Percentiles rank a stretch among this genome's conserved stretches.
phyloP scores from a whole-genome alignment of 805 yeast species.

The Priceomyces fermenticarens region DNA sequence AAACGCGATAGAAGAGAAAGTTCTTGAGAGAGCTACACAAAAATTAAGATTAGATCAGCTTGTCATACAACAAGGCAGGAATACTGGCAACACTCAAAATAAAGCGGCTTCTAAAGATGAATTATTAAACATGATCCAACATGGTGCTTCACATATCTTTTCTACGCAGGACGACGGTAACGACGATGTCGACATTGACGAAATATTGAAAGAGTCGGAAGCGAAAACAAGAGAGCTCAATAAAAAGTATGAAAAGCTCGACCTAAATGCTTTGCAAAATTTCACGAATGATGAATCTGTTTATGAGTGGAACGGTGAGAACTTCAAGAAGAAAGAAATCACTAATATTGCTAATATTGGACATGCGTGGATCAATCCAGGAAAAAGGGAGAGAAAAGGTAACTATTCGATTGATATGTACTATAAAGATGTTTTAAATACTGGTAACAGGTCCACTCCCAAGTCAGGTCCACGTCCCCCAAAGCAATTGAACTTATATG shows the following conservation, averaged over 20 bases:
- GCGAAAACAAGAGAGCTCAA: slow-evolving; percentile 59
- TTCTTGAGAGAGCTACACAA: slow-evolving; percentile 77
- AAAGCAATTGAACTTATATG: slow-evolving; percentile 74
- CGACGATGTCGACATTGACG: slow-evolving; percentile 59
- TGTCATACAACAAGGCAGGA: slow-evolving; percentile 76
- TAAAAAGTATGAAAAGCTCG: slow-evolving; percentile 61
- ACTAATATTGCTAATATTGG: slow-evolving; percentile 47
- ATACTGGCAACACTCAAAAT: slow-evolving; percentile 27
- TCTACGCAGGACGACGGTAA: slow-evolving; percentile 26
- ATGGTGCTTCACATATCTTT: slow-evolving; percentile 72
- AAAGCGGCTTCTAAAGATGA: slow-evolving; percentile 62
- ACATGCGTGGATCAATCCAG: slow-evolving; percentile 77
- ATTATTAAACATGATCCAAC: slow-evolving; percentile 76
- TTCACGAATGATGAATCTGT: slow-evolving; percentile 66
- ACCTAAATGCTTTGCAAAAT: slow-evolving; percentile 75
- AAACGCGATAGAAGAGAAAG: slow-evolving; percentile 81
- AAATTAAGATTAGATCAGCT: slow-evolving; percentile 75
- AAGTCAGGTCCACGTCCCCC: slow-evolving; percentile 77
- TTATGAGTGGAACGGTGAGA: slow-evolving; percentile 86
- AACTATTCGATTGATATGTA: slow-evolving; percentile 87
- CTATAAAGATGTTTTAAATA: slow-evolving; percentile 73
- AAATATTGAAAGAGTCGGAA: slow-evolving; percentile 58
- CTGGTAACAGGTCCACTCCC: slow-evolving; percentile 56
- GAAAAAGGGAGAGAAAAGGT: slow-evolving; percentile 79
- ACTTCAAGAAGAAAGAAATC: slow-evolving; percentile 65